Conservation (phyloP, 164 flowering plant genomes). For the Chimonanthus praecox region DNA sequence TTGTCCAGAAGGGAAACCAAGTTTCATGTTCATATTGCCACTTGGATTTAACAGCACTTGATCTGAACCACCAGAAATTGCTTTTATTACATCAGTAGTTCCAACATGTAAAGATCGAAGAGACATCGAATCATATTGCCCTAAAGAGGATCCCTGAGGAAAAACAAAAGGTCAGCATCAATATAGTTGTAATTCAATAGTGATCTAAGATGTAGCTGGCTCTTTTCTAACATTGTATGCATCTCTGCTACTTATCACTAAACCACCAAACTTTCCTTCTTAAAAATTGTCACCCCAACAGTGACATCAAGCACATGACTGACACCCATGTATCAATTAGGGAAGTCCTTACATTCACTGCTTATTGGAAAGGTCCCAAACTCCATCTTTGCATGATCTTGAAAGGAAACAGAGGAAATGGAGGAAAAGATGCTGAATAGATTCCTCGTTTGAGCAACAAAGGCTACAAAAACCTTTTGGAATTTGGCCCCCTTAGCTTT, state of each 20-base stretch:
- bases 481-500: too few relatives aligned
- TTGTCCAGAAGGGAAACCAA: conserved; percentile 39
- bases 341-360: not conserved
- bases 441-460: too few relatives aligned
- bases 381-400: too few relatives aligned
- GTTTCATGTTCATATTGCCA: conserved; percentile 30
- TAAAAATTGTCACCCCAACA: too few relatives aligned
- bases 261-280: too few relatives aligned
- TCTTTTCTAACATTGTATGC: not conserved
- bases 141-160: conserved; percentile 32
- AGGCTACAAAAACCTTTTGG: too few relatives aligned
- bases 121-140: conserved; percentile 31
- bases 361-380: not conserved
- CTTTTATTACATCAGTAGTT: conserved; percentile 24
- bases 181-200: not conserved
- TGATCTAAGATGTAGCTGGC: not conserved
- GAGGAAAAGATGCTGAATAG: too few relatives aligned
- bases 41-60: conserved; percentile 29
- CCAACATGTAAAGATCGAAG: conserved; percentile 37
- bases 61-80: conserved; percentile 23
- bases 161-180: not conserved
- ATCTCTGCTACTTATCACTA: too few relatives aligned
- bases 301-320: too few relatives aligned
- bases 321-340: not conserved
- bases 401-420: too few relatives aligned